Percentiles rank a stretch among this genome's conserved stretches.
Evolutionary conservation across 495 filamentous ascomycete genomes (phyloP).

Genomic region (Extremus antarcticus): DNA sequence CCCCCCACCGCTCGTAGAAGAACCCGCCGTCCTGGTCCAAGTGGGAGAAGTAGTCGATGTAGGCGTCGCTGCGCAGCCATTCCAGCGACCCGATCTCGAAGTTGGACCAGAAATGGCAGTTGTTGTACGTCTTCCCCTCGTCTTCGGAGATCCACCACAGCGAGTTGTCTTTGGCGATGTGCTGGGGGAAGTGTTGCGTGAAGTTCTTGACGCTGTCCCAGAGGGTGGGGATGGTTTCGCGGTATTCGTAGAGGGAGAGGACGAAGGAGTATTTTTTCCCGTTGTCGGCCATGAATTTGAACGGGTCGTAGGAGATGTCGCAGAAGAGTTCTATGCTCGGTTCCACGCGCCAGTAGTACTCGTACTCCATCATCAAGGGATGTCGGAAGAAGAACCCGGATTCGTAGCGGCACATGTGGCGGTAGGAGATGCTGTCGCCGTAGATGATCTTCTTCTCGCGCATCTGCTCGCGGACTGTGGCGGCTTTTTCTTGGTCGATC

Average conservation of each 20-base stretch:
- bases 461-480: slow-evolving; percentile 46
- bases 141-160: slow-evolving; percentile 90
- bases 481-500: slow-evolving; percentile 47
- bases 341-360: slow-evolving; percentile 41
- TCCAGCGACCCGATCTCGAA: slow-evolving; percentile 53
- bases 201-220: slow-evolving; percentile 92
- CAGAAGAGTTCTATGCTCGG: slow-evolving; percentile 37
- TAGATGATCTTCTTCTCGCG: slow-evolving; percentile 48
- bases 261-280: slow-evolving; percentile 37
- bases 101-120: slow-evolving; percentile 76
- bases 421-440: slow-evolving; percentile 66
- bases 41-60: slow-evolving; percentile 47
- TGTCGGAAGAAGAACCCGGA: slow-evolving; percentile 42
- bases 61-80: slow-evolving; percentile 46
- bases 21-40: slow-evolving; percentile 49
- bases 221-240: slow-evolving; percentile 87
- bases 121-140: slow-evolving; percentile 74
- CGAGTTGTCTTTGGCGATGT: slow-evolving; percentile 72
- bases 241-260: slow-evolving; percentile 70
- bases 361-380: slow-evolving; percentile 35
- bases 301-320: slow-evolving; percentile 38
- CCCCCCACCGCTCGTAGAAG: slow-evolving; percentile 53
- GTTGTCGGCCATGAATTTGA: slow-evolving; percentile 36
- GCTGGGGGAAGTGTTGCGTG: slow-evolving; percentile 77
- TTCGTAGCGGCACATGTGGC: slow-evolving; percentile 40